Base-by-base conservation (phyloP, 2,329 filamentous ascomycete genomes). In the Chaetomiaceae sp. region DNA sequence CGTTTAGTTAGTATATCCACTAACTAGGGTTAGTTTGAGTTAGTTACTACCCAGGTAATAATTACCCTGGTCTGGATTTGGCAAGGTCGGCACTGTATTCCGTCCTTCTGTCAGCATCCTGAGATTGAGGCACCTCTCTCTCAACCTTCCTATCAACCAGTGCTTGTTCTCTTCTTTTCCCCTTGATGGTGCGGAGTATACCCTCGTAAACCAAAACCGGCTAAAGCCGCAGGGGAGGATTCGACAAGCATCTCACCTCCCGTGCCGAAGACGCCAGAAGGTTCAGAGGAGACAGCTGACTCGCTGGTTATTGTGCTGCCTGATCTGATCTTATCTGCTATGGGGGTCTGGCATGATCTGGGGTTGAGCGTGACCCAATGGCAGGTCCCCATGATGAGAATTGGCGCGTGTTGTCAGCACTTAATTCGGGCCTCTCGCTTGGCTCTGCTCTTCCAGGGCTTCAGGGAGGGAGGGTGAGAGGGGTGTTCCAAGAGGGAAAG, bases 261-360 rank as follows among this genome's bases (percentile, higher is more conserved):
- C 17, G 35, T 27, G 25, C 35, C 35, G 23, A 25, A 30, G 23
- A 27, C 17, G 12, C 10, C 10, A 27, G 25, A 12, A 37, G 5
- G 6, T 27, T 27, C n/a, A n/a, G n/a, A n/a, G n/a, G 25, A 7
- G 13, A 17, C 9, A 23, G 37, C 19, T 40, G 37, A 40, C 37
- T 25, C 25, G 19, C 44, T 40, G 23, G 42, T 27, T 30, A 34
- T 10, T 19, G 27, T 52, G 50, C 50, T 52, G 50, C 50, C 50
- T 52, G 44, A 23, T 51, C 43, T 38, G 48, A 38, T 48, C 44
- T 48, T 43, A 39, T 43, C 44, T 51, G n/a, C 13, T 33, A 4
- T 33, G 30, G 30, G 30, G 30, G 17, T 37, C 20, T 17, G 42
- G 35, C 33, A 34, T 27, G n/a, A 13, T 23, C 39, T 43, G 39